Base-by-base conservation (phyloP, 371 early-diverging fungal species). In the Paraphysoderma sedebokerense region DNA sequence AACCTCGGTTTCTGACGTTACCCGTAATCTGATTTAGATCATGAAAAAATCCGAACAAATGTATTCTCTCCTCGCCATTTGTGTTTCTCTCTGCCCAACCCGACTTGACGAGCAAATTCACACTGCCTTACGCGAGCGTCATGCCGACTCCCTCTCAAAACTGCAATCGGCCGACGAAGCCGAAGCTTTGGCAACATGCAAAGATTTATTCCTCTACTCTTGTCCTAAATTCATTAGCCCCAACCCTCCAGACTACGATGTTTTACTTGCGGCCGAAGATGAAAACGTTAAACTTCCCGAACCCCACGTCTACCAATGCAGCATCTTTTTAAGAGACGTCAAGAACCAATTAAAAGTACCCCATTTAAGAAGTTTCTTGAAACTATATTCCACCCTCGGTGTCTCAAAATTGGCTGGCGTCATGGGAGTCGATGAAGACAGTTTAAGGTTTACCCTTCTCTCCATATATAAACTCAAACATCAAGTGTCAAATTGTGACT, bases 171-270 rank as follows among this genome's bases (percentile, higher is more conserved):
- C 17, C 22, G 27, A 22, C 31, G 78, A 83, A 28, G 88, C 85
- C 47, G 90, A 87, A 48, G 81, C 78, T 35, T 49, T 87, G 33
- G 55, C 66, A 22, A 72, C 78, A 41, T 83, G 84, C 55, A 83
- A 87, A 54, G 92, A 92, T 54, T 72, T 93, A 39, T 93, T 82
- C 73, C 68, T 73, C 51, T 87, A 79, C 53, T 82, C 95, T 15
- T 87, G 88, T 65, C 95, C 95, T 53, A 88, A 88, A 63, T 93
- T 92, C 63, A 86, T 93, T 50, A 77, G 81, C 31, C 87, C 91
- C 44, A 81, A 72, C 37, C 76, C 83, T 33, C 78, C 80, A 53
- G 73, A 75, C 65, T 77, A 72, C 58, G 79, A 80, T 20, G 72
- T 70, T 35, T 61, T 62, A 35, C 46, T 51, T 12, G 50, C 56